Conservation (phyloP, 495 filamentous ascomycete species). For the Astrothelium subdiscretum region DNA sequence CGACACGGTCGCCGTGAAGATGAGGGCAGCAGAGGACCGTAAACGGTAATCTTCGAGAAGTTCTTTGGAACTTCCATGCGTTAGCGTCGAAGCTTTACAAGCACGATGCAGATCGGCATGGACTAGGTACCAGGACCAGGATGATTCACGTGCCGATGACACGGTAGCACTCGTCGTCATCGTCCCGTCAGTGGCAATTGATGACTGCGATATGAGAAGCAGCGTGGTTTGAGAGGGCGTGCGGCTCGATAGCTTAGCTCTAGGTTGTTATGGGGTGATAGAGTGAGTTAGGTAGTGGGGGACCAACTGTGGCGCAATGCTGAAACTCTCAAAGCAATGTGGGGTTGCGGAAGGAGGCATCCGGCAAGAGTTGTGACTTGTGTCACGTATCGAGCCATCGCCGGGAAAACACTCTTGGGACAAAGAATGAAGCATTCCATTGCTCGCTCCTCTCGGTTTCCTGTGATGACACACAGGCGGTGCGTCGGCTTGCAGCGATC, state of each 20-base stretch:
- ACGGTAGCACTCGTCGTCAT: no score
- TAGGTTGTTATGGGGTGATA: background rate
- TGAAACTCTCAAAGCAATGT: background rate
- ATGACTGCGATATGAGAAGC: background rate
- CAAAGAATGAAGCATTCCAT: background rate
- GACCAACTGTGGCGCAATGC: background rate
- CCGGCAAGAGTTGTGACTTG: background rate
- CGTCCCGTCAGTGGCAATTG: background rate
- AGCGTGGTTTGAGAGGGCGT: no score
- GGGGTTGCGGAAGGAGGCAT: background rate
- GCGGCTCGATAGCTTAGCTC: no score
- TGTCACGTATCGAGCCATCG: background rate
- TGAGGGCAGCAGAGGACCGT: background rate
- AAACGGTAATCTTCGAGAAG: slow-evolving; percentile 1
- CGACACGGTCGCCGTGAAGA: background rate
- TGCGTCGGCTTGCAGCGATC: background rate
- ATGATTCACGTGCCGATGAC: background rate
- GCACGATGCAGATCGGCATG: background rate
- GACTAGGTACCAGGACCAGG: background rate
- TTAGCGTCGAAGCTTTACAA: background rate
- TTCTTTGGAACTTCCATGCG: background rate
- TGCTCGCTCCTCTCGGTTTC: background rate
- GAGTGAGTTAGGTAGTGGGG: background rate
- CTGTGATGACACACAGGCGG: background rate
- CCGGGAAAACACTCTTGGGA: background rate